Evolutionary conservation across 2,329 filamentous ascomycete species (phyloP).

Genomic region (Pseudogymnoascus sp.): DNA sequence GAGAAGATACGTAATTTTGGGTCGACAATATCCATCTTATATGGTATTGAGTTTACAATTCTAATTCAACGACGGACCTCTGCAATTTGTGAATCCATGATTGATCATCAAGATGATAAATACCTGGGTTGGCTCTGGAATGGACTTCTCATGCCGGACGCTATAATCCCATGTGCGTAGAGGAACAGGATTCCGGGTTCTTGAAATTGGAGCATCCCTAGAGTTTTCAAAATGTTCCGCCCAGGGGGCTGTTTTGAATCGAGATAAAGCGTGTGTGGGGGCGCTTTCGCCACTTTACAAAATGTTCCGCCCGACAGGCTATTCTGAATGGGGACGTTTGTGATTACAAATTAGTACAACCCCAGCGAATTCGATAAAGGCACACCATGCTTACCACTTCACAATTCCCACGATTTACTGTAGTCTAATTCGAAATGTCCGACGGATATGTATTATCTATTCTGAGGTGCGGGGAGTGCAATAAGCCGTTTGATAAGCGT

Average conservation of each 20-base stretch:
- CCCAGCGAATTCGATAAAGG: constrained; percentile 10
- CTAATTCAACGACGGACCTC: constrained; percentile 14
- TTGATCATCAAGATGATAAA: constrained; percentile 11
- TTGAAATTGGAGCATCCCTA: constrained; percentile 3
- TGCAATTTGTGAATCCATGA: constrained; percentile 18
- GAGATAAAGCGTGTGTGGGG: background rate
- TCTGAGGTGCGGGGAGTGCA: constrained; percentile 31
- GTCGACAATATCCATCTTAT: constrained; percentile 16
- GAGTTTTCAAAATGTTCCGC: background rate
- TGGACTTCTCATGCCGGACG: background rate
- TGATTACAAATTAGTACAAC: constrained; percentile 21
- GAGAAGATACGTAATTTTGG: constrained; percentile 11
- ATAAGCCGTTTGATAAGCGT: constrained; percentile 36
- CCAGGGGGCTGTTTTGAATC: constrained; percentile 6
- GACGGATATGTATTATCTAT: constrained; percentile 22
- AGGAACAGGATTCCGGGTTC: constrained; percentile 10
- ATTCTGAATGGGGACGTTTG: constrained; percentile 10
- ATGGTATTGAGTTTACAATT: constrained; percentile 14
- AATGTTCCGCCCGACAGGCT: constrained; percentile 20
- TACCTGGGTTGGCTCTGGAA: background rate
- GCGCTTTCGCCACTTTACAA: constrained; percentile 19
- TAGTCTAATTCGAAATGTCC: constrained; percentile 21
- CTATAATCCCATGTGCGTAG: constrained; percentile 7
- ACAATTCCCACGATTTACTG: constrained; percentile 11
- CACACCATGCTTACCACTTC: constrained; percentile 9